phyloP scores from a whole-genome alignment of 495 filamentous ascomycete genomes.

The Penicillium riverlandense region DNA sequence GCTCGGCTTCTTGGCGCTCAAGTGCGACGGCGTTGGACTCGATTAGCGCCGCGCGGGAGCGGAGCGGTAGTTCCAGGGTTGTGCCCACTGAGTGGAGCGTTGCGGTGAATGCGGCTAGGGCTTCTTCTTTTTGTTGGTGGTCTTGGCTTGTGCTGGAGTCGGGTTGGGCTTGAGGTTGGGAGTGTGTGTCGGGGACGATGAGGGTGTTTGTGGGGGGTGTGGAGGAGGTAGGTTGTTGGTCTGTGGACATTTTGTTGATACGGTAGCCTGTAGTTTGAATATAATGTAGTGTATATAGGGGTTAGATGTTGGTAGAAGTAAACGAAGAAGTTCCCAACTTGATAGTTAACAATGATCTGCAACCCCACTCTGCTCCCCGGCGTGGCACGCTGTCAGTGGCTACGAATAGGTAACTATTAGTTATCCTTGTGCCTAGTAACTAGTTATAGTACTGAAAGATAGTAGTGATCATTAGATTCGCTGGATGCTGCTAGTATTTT shows the following conservation, averaged over 20 bases:
- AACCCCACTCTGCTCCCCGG: too few species aligned
- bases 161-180: not conserved
- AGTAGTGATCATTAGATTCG: slow-evolving; percentile 4
- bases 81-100: slow-evolving; percentile 66
- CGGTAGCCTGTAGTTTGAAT: too few species aligned
- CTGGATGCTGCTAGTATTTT: slow-evolving; percentile 14
- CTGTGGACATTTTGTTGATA: too few species aligned
- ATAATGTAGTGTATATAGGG: too few species aligned
- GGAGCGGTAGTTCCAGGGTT: slow-evolving; percentile 61
- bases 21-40: slow-evolving; percentile 67
- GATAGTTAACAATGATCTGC: too few species aligned
- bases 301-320: too few species aligned
- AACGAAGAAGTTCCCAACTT: too few species aligned
- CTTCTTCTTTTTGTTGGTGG: slow-evolving; percentile 43
- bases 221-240: too few species aligned
- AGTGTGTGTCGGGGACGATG: not conserved
- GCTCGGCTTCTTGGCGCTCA: slow-evolving; percentile 61
- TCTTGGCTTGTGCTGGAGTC: slow-evolving; percentile 5
- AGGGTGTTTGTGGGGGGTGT: not conserved
- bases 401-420: too few species aligned
- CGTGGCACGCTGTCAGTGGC: too few species aligned
- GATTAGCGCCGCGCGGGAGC: slow-evolving; percentile 65
- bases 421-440: too few species aligned
- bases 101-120: slow-evolving; percentile 68
- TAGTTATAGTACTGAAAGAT: too few species aligned